These are phyloP conservation scores for Cladosporium austrohemisphaericum DNA, from an alignment of 2,329 filamentous ascomycete genomes.

Conservation along the genomic window DNA sequence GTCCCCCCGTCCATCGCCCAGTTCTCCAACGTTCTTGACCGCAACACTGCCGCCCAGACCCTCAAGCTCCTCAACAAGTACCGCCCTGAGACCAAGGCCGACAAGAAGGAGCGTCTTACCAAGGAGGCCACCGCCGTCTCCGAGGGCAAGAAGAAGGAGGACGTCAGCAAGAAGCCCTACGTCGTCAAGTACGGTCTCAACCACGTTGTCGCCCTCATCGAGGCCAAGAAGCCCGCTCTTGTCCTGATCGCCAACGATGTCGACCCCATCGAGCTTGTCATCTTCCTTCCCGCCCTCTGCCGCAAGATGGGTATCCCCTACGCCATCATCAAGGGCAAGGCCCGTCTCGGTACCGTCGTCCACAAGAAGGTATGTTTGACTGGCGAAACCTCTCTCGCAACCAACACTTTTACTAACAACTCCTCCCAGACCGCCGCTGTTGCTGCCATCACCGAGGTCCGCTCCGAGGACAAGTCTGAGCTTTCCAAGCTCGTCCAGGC, in stretches of 20 bases:
- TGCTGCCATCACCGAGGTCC: constrained; percentile 92
- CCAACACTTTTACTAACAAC: constrained; percentile 28
- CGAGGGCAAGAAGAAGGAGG: constrained; percentile 99
- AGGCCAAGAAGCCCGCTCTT: constrained; percentile 99
- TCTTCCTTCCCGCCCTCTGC: constrained; percentile 98
- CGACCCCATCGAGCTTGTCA: constrained; percentile 98
- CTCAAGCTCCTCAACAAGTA: constrained; percentile 99
- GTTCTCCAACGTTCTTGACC: constrained; percentile 96
- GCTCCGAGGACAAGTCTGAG: constrained; percentile 97
- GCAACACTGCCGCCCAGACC: constrained; percentile 91
- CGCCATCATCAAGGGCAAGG: constrained; percentile 99
- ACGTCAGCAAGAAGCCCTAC: constrained; percentile 99
- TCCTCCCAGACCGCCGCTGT: constrained; percentile 86
- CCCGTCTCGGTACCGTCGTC: constrained; percentile 94
- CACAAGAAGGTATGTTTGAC: constrained; percentile 82
- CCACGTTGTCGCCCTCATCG: constrained; percentile 94
- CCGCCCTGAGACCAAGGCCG: constrained; percentile 95
- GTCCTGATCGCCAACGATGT: constrained; percentile 99
- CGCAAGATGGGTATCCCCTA: constrained; percentile 99
- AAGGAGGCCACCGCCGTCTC: constrained; percentile 97
- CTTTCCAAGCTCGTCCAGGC: constrained; percentile 93
- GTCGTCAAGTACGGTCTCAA: constrained; percentile 99
- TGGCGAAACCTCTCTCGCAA: neutral
- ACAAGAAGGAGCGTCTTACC: constrained; percentile 99
- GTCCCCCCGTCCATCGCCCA: constrained; percentile 95